Evolutionary conservation across 164 flowering plant species (phyloP).

Genomic region (Liquidambar formosana): DNA sequence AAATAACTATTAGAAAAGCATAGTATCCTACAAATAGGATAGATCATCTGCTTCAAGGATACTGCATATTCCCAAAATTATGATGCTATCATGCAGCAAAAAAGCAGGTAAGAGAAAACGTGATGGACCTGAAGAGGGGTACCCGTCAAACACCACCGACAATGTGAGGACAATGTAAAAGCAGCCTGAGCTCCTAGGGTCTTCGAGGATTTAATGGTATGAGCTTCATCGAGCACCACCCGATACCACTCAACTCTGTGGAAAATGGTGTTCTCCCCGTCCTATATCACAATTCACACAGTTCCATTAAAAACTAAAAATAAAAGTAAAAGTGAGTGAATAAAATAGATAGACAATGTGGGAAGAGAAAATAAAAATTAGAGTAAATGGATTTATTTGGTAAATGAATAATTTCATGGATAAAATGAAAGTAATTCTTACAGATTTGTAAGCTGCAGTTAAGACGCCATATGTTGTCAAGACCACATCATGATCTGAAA

Average conservation of each 20-base stretch:
- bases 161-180: conserved; percentile 53
- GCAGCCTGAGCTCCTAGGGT: conserved; percentile 67
- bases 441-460: conserved; percentile 50
- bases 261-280: conserved; percentile 48
- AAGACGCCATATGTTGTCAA: conserved; percentile 85
- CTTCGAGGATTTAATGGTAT: conserved; percentile 65
- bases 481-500: conserved; percentile 67
- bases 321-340: neutral
- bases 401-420: neutral
- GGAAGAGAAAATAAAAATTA: neutral
- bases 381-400: neutral
- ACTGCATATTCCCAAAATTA: too few relatives aligned
- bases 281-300: conserved; percentile 31
- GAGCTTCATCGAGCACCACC: conserved; percentile 89
- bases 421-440: conserved; percentile 22
- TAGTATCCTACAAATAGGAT: neutral
- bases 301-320: conserved; percentile 3
- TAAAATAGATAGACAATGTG: neutral
- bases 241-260: conserved; percentile 70
- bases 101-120: neutral
- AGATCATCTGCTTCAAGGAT: neutral
- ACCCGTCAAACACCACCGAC: conserved; percentile 91
- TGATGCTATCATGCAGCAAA: neutral
- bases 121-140: conserved; percentile 77
- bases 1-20: neutral